Evolutionary conservation across 306 rosid species (phyloP).

Genomic region (Gleditsia sinensis): DNA sequence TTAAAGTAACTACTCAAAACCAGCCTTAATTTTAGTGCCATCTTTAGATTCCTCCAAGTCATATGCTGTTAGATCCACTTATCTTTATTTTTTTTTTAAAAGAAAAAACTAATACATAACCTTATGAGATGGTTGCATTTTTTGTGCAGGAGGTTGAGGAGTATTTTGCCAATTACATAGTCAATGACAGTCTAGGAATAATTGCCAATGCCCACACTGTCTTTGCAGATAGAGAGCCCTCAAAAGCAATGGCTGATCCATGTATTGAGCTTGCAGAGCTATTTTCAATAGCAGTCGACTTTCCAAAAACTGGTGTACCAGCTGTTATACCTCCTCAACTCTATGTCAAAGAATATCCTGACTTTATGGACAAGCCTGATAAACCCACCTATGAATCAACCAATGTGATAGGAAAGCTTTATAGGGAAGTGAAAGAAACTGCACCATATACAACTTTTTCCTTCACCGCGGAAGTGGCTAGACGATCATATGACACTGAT

Average conservation of each 20-base stretch:
- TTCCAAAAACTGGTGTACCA: constrained; percentile 80
- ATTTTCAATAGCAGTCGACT: constrained; percentile 78
- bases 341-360: constrained; percentile 62
- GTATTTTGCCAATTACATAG: constrained; percentile 64
- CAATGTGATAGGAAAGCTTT: constrained; percentile 77
- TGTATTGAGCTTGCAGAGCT: constrained; percentile 75
- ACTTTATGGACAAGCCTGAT: constrained; percentile 79
- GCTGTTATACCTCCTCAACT: constrained; percentile 63
- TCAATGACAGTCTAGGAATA: constrained; percentile 72
- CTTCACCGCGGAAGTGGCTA: constrained; percentile 58
- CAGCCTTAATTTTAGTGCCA: not conserved
- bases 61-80: not conserved
- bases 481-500: constrained; percentile 58
- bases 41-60: not conserved
- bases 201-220: constrained; percentile 83
- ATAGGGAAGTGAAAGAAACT: constrained; percentile 62
- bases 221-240: constrained; percentile 60
- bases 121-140: not conserved
- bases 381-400: constrained; percentile 55
- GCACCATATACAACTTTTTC: not conserved
- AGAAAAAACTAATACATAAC: not conserved
- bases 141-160: constrained; percentile 73
- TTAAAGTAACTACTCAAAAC: constrained; percentile 1
- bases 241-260: constrained; percentile 58
- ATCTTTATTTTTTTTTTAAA: not conserved